phyloP scores from a whole-genome alignment of 306 rosid species.

The Alnus rubra region DNA sequence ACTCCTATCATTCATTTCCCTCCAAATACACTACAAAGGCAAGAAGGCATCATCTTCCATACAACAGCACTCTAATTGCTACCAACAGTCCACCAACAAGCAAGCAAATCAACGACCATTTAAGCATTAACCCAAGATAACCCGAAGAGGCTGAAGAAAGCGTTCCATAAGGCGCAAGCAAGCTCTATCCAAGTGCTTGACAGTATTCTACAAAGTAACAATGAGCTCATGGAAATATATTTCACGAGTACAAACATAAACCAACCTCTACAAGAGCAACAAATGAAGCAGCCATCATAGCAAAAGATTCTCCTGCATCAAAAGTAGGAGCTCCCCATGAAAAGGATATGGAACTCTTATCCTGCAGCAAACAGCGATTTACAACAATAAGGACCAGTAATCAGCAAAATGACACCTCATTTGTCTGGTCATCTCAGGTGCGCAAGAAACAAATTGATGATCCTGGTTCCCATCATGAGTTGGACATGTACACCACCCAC shows the following conservation, averaged over 20 bases:
- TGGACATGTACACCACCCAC: neutral
- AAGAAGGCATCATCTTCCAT: too few species aligned
- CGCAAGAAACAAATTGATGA: neutral
- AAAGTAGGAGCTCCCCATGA: conserved; percentile 99
- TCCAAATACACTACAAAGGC: too few species aligned
- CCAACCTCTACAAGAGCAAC: conserved; percentile 92
- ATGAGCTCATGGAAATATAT: conserved; percentile 8
- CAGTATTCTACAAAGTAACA: neutral
- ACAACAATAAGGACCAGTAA: neutral
- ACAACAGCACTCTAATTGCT: too few species aligned
- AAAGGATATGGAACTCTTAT: conserved; percentile 93
- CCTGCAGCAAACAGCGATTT: conserved; percentile 43
- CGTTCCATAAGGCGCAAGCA: too few species aligned
- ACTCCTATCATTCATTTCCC: too few species aligned
- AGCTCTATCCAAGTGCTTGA: neutral
- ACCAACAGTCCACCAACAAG: too few species aligned
- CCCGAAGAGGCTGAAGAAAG: too few species aligned
- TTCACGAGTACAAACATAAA: conserved; percentile 16
- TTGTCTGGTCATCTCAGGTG: conserved; percentile 9
- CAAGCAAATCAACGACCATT: too few species aligned
- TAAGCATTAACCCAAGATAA: too few species aligned
- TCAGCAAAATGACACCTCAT: conserved; percentile 3
- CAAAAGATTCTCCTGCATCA: conserved; percentile 96
- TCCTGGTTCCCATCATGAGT: neutral
- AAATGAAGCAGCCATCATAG: conserved; percentile 95